Conservation (phyloP, 2,329 filamentous ascomycete species). For the Aspergillus novofumigatus region DNA sequence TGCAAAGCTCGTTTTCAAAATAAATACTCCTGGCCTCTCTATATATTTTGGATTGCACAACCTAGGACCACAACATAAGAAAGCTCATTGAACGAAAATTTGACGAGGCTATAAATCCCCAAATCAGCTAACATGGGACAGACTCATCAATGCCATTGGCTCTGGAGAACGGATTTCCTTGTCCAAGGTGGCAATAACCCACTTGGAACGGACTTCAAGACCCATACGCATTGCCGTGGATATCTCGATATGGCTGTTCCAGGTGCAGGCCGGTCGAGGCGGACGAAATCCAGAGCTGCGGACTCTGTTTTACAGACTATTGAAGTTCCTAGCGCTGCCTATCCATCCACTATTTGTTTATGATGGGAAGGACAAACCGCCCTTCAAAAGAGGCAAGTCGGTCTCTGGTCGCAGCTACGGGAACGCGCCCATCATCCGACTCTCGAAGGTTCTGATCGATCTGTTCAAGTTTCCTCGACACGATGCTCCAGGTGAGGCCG, state of each 20-base stretch:
- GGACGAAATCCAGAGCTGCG: slow-evolving; percentile 86
- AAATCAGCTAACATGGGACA: slow-evolving; percentile 36
- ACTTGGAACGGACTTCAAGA: slow-evolving; percentile 64
- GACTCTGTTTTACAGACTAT: slow-evolving; percentile 86
- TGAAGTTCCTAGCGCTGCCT: slow-evolving; percentile 70
- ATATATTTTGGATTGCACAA: slow-evolving; percentile 5
- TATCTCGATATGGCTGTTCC: slow-evolving; percentile 96
- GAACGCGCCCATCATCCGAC: slow-evolving; percentile 64
- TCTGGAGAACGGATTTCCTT: slow-evolving; percentile 74
- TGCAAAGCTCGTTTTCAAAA: neutral
- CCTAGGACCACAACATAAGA: no score
- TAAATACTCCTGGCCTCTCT: neutral
- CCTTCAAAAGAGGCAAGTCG: slow-evolving; percentile 81
- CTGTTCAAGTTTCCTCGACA: slow-evolving; percentile 82
- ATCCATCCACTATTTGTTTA: slow-evolving; percentile 88
- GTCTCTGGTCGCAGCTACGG: slow-evolving; percentile 47
- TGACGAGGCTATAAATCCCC: neutral
- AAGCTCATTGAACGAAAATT: no score
- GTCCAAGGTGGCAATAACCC: slow-evolving; percentile 74
- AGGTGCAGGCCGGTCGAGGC: slow-evolving; percentile 78
- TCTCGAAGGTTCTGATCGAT: slow-evolving; percentile 77
- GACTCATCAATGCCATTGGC: slow-evolving; percentile 88
- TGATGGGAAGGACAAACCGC: slow-evolving; percentile 78
- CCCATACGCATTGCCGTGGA: slow-evolving; percentile 88
- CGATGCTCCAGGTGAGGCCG: slow-evolving; percentile 88